A percentile compares a stretch with the other conserved stretches of the same genome.
Conservation (phyloP, 2,329 filamentous ascomycete genomes). For the Lojkania enalia region DNA sequence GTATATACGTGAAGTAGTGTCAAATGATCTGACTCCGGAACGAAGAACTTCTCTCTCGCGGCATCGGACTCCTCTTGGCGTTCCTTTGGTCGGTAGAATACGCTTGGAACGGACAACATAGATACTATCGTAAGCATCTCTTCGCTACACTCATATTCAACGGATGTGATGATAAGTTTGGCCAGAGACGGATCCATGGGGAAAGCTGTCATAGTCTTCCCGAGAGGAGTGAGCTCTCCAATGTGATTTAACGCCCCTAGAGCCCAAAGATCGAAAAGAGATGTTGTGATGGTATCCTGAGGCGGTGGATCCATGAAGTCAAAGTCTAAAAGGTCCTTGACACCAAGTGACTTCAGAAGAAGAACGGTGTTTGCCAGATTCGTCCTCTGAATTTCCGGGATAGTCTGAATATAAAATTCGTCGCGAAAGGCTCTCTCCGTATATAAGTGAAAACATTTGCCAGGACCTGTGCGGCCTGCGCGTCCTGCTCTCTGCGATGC, state of each 20-base stretch:
- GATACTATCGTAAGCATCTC: constrained; percentile 98
- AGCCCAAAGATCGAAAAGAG: constrained; percentile 96
- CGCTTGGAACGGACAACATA: constrained; percentile 94
- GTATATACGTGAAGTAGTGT: constrained; percentile 95
- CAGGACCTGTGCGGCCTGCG: constrained; percentile 90
- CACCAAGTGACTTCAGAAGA: constrained; percentile 89
- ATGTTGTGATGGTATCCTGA: constrained; percentile 96
- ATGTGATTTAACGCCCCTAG: constrained; percentile 91
- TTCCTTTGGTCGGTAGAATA: constrained; percentile 97
- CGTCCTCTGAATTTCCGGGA: constrained; percentile 95
- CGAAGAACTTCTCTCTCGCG: constrained; percentile 96
- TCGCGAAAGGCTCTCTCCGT: constrained; percentile 95
- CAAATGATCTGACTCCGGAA: constrained; percentile 94
- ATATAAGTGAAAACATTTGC: constrained; percentile 91
- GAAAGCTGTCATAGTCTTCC: constrained; percentile 92
- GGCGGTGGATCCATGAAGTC: constrained; percentile 99
- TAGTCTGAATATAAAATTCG: constrained; percentile 94
- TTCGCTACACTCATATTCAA: constrained; percentile 89
- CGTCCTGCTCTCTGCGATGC: constrained; percentile 90
- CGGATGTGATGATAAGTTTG: constrained; percentile 90
- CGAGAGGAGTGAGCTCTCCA: constrained; percentile 84
- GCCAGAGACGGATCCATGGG: constrained; percentile 97
- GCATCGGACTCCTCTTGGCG: constrained; percentile 95
- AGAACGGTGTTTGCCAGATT: constrained; percentile 95
- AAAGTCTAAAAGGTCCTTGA: constrained; percentile 92